Evolutionary conservation across 2,329 filamentous ascomycete species (phyloP).

Genomic region (Aureobasidium melanogenum): DNA sequence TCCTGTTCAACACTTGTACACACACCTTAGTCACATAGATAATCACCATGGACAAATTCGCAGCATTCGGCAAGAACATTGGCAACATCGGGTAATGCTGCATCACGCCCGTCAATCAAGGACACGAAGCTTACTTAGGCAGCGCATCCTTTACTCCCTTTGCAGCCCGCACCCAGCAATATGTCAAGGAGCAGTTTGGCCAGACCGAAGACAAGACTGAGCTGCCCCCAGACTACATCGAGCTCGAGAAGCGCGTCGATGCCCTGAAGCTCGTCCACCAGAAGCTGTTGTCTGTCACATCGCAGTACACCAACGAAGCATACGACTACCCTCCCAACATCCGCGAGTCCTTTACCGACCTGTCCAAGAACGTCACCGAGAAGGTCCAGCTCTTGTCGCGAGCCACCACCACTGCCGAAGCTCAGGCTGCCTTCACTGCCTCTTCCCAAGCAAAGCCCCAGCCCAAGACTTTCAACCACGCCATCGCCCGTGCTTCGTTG

Average conservation of each 20-base stretch:
- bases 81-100: constrained; percentile 53
- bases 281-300: constrained; percentile 96
- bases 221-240: constrained; percentile 93
- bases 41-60: constrained; percentile 56
- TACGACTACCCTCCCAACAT: constrained; percentile 96
- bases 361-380: constrained; percentile 90
- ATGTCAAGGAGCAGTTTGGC: constrained; percentile 94
- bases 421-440: constrained; percentile 85
- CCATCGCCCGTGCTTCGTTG: constrained; percentile 82
- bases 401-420: constrained; percentile 79
- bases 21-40: neutral
- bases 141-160: constrained; percentile 70
- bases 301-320: constrained; percentile 82
- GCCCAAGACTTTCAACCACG: constrained; percentile 97
- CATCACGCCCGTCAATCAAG: neutral
- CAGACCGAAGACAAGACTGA: constrained; percentile 97
- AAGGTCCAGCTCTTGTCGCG: constrained; percentile 75
- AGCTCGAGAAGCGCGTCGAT: constrained; percentile 97
- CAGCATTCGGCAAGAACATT: constrained; percentile 62
- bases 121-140: constrained; percentile 32
- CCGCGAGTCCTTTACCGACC: constrained; percentile 93
- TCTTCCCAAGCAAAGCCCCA: constrained; percentile 87
- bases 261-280: constrained; percentile 94
- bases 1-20: neutral
- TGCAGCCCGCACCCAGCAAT: constrained; percentile 88